Base-by-base conservation (phyloP, 2,329 filamentous ascomycete genomes). In the Pseudocercospora eumusae region DNA sequence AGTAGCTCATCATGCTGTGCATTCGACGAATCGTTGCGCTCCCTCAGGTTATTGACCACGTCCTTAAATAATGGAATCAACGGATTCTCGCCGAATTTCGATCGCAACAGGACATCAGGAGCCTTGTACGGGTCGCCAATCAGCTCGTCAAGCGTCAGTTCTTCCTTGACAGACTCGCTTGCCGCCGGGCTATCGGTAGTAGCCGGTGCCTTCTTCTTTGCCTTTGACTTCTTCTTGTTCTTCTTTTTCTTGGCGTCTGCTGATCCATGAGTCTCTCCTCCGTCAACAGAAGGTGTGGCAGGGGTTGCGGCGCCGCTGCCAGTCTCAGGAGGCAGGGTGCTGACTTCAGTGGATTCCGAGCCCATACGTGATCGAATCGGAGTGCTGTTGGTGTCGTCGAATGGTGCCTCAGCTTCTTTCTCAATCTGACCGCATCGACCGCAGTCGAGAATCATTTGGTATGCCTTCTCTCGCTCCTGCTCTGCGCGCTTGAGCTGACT, bases 151-250 rank as follows among this genome's bases (percentile, higher is more conserved):
- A 67, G 52, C 18, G 63, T 67, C 13, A 67, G 57, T 36, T 60
- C 62, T 13, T 56, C 44, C 0, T 66, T 59, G 23, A 63, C 57
- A 31, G 62, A 45, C 18, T 62, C 59, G 5, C 61, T 64, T 75
- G 66, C 84, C 86, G 31, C 82, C 45, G 60, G 28, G 33, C 58
- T 84, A 18, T 85, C 45, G 20, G 36, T 27, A 8, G 36, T 45
- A 20, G n/a, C 8, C 18, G n/a, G 33, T 18, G 27, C 86, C 80
- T 93, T 90, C 83, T 96, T 90, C 83, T 96, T 96, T 80, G 93
- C 95, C 74, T 91, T 81, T 57, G 79, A 79, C 68, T 77, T 96
- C 81, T 93, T 81, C 68, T 80, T 81, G 66, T 72, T 91, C 67
- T 92, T 96, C 76, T 91, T 93, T 77, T 91, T 96, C 78, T 92